Base-by-base conservation (phyloP, 257 asterid genomes). In the Solanum bulbocastanum region DNA sequence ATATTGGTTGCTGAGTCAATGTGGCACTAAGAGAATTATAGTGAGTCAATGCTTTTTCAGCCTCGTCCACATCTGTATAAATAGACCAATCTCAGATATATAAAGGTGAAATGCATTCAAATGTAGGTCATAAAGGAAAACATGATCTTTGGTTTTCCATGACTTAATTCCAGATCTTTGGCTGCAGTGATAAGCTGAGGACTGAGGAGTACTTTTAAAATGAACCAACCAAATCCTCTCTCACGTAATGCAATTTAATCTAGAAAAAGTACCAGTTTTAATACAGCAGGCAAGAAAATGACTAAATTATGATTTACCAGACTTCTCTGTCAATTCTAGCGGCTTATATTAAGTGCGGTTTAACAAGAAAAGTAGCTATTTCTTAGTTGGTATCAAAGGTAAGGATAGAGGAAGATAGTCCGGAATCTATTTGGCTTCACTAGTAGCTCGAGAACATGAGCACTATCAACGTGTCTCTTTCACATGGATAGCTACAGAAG, bases 1-100 rank as follows among this genome's bases (percentile, higher is more conserved):
- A 97, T 86, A 97, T 91, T 37, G 99, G 95, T 83, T 23, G 87
- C 75, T 68, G 82, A 85, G 94, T 91, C 87, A 85, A 94, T 84
- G 93, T 88, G 62, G 92, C 85, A 35, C 89, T 84, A 39, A 93
- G 36, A 89, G 99, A 91, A 74, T 87, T 90, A 92, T 94, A 96
- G 86, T 92, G 72, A 39, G 93, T 89, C 84, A 94, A 78, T 84
- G 98, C 98, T 73, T 86, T 88, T 89, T 96, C 95, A 13, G 93
- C 94, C 92, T 95, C 98, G 60, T 84, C 66, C 83, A 76, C 88
- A 87, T 95, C 99, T 96, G 93, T 87, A 92, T 86, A n/a, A 11
- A 83, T 74, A 88, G 86, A 91, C 71, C 86, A 88, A 74, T 58
- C 65, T 56, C 87, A 65, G 44, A 42, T 85, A 85, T 40, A 85